phyloP scores from a whole-genome alignment of 73 alveolate genomes.

The Paramecium sonneborni region DNA sequence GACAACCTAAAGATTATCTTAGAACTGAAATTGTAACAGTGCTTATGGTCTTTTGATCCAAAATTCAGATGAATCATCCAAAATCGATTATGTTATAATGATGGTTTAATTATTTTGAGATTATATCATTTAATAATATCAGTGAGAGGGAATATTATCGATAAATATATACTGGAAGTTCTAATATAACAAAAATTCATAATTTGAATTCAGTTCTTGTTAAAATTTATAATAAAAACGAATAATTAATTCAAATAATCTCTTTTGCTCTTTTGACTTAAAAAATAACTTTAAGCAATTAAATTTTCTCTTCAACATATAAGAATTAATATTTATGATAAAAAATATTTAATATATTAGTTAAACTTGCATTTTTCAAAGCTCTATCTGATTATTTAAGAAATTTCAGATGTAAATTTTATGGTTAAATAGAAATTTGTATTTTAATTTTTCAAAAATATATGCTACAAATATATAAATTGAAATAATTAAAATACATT shows the following conservation, averaged over 20 bases:
- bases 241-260: background rate
- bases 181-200: background rate
- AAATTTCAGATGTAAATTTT: background rate
- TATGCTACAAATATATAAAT: no score
- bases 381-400: background rate
- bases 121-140: background rate
- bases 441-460: no score
- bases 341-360: no score
- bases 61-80: background rate
- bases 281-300: background rate
- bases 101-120: constrained; percentile 20
- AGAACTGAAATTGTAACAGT: background rate
- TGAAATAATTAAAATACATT: no score
- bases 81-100: background rate
- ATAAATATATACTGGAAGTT: background rate
- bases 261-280: background rate
- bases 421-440: no score
- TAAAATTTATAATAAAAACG: background rate
- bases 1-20: background rate
- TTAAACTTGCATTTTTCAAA: background rate
- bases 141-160: background rate
- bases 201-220: background rate
- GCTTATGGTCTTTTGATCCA: constrained; percentile 2
- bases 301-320: background rate
- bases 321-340: background rate